Evolutionary conservation across 768 basidiomycete genomes (phyloP), one percentile per base, ranked within the genome.

Genomic region (Xanthoconium purpureum): DNA sequence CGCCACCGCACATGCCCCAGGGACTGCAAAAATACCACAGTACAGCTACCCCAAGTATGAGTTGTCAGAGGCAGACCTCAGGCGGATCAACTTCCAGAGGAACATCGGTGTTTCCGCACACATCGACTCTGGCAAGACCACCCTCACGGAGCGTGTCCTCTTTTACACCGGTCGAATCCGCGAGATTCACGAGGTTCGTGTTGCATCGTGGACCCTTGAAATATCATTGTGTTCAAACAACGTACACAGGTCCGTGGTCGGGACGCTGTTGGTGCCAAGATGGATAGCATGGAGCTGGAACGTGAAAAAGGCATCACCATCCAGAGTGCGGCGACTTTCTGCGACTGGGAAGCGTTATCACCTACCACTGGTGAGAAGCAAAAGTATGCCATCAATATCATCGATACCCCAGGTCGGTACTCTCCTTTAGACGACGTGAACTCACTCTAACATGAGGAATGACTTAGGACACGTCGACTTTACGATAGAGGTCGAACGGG

Each of bases 251-350:
- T 96, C 58, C 82, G 97, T 57, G 97, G 97, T 43, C 83, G 90
- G 52, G 97, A 99, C 71, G 86, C 88, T 30, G 94, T 98, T 18
- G 97, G 97, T 50, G 97, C 97, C 9, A 99, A 99, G 78, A 99
- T 99, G 97, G 97, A 99, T 73, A 92, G 89, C 63, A 99, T 99
- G 97, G 97, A 99, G 60, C 78, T 99, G 5, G 97, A 99, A 72
- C 81, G 96, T 46, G 97, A 98, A 74, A 98, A 99, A 76, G 97
- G 97, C 38, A 99, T 99, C 65, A 99, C 97, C 35, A 99, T 99
- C 59, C 97, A 99, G 74, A 94, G 91, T 66, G 97, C 97, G 5
- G 97, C 97, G 2, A 98, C 97, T 0, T 99, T 95, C 74, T 96
- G 94, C 63, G 96, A 98, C 69, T 99, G 97, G 97, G 81, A 89